Conservation (phyloP, 768 basidiomycete genomes). For the Suillus tomentosus region DNA sequence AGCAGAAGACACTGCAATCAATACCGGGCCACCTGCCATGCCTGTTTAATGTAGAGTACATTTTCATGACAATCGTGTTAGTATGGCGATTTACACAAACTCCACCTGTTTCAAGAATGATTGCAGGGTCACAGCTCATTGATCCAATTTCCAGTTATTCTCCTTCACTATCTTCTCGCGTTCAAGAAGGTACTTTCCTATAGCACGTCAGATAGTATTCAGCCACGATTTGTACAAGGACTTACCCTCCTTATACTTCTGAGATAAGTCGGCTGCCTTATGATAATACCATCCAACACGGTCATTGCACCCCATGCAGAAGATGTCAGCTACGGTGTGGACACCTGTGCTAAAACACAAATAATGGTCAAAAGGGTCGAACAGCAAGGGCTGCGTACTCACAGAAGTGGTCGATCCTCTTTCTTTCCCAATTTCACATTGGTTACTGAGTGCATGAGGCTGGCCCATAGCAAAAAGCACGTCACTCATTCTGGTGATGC, state of each 20-base stretch:
- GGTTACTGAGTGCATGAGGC: constrained; percentile 75
- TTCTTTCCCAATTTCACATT: constrained; percentile 73
- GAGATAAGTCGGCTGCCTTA: constrained; percentile 70
- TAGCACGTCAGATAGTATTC: neutral
- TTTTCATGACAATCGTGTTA: neutral
- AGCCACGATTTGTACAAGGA: neutral
- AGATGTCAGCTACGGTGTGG: constrained; percentile 80
- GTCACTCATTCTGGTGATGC: constrained; percentile 1
- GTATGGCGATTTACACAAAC: neutral
- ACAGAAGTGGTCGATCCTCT: constrained; percentile 78
- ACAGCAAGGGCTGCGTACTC: constrained; percentile 18
- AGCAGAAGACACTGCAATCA: neutral
- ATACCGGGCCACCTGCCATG: neutral
- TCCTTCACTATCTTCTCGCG: constrained; percentile 80
- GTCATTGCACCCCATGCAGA: constrained; percentile 77
- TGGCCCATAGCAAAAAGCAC: constrained; percentile 28
- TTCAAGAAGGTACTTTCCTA: constrained; percentile 83
- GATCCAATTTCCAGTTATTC: constrained; percentile 74
- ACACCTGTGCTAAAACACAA: constrained; percentile 62
- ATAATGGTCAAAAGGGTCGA: constrained; percentile 9
- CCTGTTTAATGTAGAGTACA: neutral
- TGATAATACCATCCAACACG: constrained; percentile 84
- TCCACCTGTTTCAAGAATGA: neutral
- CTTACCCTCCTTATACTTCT: constrained; percentile 87
- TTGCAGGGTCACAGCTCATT: constrained; percentile 23